Evolutionary conservation across 805 yeast genomes (phyloP), one percentile per base, ranked within the genome.

Genomic region (Schwanniomyces vanrijiae): DNA sequence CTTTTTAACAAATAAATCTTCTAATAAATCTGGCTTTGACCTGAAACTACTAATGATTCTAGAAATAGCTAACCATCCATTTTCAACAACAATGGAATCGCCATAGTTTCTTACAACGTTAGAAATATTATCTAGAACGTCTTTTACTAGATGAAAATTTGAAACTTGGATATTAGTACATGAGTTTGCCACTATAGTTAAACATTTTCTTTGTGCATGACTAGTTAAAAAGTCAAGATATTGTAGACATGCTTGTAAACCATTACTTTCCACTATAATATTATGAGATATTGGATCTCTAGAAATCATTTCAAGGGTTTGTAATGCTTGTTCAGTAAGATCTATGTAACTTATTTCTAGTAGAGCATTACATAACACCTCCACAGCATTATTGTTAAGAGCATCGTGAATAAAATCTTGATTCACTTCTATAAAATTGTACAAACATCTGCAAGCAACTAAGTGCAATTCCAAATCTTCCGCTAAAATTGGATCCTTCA

Each of bases 271-370:
- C 34, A 89, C 66, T 11, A 88, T 72, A 24, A 71, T 76, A 37
- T 66, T 61, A 49, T 71, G 77, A 3, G 76, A 55, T 2, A 84
- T 80, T 19, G 77, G 69, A 25, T 75, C 75, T 48, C 83, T 68
- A 1, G 90, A 81, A 13, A 86, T 80, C 62, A 80, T 73, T 59
- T 85, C 91, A 40, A 86, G 67, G 0, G 91, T 82, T 58, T 85
- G 91, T 35, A 90, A 66, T 0, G 90, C 90, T 65, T 91, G 97
- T 60, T 92, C 99, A 0, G 96, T 96, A 45, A 92, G 71, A 61
- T 92, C 99, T 45, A 92, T 91, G 60, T 81, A 91, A 45, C 83
- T 82, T 14, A 92, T 84, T 51, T 89, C 95, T 47, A 80, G 58
- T 31, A 94, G 64, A 50, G 86, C 87, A 5, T 74, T 69, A 53